These are phyloP conservation scores for Mentha longifolia DNA, from an alignment of 257 asterid genomes.

Conservation along the genomic window DNA sequence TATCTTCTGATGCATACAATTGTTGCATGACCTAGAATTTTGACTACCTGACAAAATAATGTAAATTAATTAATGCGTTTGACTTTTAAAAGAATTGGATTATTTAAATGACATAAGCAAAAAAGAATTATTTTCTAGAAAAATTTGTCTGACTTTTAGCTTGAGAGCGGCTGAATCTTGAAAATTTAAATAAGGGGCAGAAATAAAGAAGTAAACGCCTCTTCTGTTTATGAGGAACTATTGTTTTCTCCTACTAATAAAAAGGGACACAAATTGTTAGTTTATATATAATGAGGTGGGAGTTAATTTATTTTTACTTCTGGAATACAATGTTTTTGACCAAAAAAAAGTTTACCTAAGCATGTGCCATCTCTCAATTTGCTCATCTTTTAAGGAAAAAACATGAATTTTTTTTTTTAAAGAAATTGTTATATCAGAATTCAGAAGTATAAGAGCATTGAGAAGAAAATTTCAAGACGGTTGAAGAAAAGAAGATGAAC, in stretches of 20 bases:
- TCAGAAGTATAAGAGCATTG: constrained; percentile 9
- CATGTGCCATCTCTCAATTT: constrained; percentile 28
- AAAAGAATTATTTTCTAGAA: neutral
- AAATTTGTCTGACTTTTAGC: constrained; percentile 20
- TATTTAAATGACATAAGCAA: constrained; percentile 31
- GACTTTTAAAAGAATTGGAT: constrained; percentile 32
- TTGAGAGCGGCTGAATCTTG: constrained; percentile 31
- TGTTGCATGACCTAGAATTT: constrained; percentile 25
- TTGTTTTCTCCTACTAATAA: constrained; percentile 34
- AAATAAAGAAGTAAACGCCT: neutral
- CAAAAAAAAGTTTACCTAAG: neutral
- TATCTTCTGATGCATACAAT: constrained; percentile 33
- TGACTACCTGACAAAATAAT: constrained; percentile 23
- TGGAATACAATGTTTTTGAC: constrained; percentile 5
- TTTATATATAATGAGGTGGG: constrained; percentile 8
- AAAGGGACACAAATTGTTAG: constrained; percentile 29
- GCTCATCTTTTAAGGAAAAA: neutral
- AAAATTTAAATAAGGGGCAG: neutral
- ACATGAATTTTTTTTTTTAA: too few relatives aligned
- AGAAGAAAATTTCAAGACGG: constrained; percentile 14
- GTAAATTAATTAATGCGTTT: constrained; percentile 6
- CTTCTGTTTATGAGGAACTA: constrained; percentile 25
- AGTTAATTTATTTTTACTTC: neutral
- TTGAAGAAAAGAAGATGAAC: constrained; percentile 31
- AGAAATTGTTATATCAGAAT: too few relatives aligned